phyloP scores from a whole-genome alignment of 164 flowering plant species.

The Santalum album region DNA sequence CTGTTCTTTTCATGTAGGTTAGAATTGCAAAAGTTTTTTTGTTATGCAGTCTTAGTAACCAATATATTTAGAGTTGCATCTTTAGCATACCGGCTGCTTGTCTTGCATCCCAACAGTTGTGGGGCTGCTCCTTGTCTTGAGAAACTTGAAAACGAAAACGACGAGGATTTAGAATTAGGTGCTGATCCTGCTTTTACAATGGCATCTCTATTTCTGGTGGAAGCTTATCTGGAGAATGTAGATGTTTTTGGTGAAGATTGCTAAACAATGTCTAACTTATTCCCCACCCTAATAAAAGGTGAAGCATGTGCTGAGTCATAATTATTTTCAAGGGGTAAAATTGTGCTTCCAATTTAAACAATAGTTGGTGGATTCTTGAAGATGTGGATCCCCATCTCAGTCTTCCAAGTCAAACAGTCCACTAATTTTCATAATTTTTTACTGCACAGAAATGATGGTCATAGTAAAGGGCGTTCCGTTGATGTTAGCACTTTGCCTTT shows the following conservation, averaged over 20 bases:
- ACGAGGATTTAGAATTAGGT: constrained; percentile 64
- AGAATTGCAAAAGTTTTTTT: constrained; percentile 58
- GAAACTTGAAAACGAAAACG: constrained; percentile 15
- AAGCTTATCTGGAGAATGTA: constrained; percentile 47
- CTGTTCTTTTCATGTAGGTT: constrained; percentile 30
- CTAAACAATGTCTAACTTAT: constrained; percentile 20
- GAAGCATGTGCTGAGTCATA: no score
- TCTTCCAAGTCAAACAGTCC: no score
- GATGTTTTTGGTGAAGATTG: constrained; percentile 31
- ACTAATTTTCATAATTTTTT: constrained; percentile 2
- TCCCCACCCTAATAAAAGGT: no score
- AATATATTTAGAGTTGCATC: constrained; percentile 43
- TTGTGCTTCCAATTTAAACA: no score
- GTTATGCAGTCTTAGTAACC: constrained; percentile 40
- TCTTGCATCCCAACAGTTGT: constrained; percentile 45
- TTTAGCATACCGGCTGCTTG: constrained; percentile 39
- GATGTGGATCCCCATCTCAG: no score
- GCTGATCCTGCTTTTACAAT: constrained; percentile 53
- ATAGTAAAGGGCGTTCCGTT: constrained; percentile 33
- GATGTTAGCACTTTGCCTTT: constrained; percentile 43
- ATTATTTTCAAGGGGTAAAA: no score
- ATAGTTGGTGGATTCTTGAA: no score
- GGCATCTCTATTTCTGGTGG: constrained; percentile 73
- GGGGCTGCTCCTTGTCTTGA: constrained; percentile 16
- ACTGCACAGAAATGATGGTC: constrained; percentile 38